Conservation (phyloP, 306 rosid species). For the Vigna unguiculata region DNA sequence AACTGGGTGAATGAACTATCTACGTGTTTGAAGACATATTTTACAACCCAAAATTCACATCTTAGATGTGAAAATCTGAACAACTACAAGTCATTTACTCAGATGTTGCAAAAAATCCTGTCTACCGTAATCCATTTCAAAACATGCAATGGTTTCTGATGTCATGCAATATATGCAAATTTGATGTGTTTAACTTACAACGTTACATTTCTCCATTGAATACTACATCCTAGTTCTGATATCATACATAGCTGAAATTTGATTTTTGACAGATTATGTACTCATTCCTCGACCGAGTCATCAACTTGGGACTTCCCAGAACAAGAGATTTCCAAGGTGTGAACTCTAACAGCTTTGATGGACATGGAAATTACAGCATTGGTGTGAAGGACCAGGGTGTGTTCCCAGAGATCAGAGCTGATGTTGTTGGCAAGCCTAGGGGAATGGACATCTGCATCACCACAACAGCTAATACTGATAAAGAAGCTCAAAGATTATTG, state of each 20-base stretch:
- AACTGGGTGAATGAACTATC: slow-evolving; percentile 1
- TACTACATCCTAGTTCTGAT: no score
- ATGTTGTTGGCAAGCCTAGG: slow-evolving; percentile 70
- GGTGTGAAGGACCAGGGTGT: slow-evolving; percentile 86
- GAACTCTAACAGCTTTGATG: slow-evolving; percentile 83
- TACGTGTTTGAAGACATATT: neutral
- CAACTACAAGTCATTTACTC: neutral
- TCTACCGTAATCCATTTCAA: neutral
- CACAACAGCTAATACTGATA: slow-evolving; percentile 81
- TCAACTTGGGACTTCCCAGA: slow-evolving; percentile 90
- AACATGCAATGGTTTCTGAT: slow-evolving; percentile 6
- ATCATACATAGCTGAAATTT: neutral
- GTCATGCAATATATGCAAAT: slow-evolving; percentile 12
- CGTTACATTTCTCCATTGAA: slow-evolving; percentile 35
- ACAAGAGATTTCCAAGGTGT: slow-evolving; percentile 97
- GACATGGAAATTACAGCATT: slow-evolving; percentile 75
- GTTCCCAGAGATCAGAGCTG: slow-evolving; percentile 83
- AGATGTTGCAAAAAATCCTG: no score
- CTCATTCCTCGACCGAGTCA: slow-evolving; percentile 82
- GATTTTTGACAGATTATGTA: slow-evolving; percentile 69
- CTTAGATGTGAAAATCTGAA: neutral
- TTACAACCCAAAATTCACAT: neutral
- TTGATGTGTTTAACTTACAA: slow-evolving; percentile 15
- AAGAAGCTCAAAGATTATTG: slow-evolving; percentile 77
- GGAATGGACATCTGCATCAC: slow-evolving; percentile 93